Evolutionary conservation across 208 protist species (phyloP).

Genomic region (Acanthamoeba royreba): DNA sequence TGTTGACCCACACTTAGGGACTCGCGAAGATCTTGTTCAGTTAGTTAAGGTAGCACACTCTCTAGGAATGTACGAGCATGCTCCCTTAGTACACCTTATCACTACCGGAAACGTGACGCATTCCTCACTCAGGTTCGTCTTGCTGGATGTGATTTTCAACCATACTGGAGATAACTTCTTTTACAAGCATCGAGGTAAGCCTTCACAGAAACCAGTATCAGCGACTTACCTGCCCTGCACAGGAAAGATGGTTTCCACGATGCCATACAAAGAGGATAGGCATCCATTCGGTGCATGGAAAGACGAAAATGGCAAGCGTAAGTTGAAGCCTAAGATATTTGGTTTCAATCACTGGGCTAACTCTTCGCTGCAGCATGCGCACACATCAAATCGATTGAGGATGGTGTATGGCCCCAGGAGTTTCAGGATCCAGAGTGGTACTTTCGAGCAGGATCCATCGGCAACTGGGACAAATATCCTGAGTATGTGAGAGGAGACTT

Average conservation of each 20-base stretch:
- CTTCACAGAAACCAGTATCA: neutral
- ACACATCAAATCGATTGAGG: neutral
- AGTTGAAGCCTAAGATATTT: neutral
- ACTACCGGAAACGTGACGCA: neutral
- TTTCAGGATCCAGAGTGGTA: constrained; percentile 21
- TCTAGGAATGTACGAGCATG: neutral
- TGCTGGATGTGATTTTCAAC: neutral
- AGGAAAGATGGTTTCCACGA: neutral
- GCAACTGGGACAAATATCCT: neutral
- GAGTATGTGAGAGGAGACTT: neutral
- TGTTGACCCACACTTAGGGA: neutral
- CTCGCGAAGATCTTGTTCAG: neutral
- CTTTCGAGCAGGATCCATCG: neutral
- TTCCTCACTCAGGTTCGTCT: neutral
- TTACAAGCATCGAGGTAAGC: neutral
- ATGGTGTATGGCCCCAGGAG: neutral
- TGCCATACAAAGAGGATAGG: neutral
- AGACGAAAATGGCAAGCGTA: neutral
- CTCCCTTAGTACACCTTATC: neutral
- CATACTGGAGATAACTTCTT: constrained; percentile 19
- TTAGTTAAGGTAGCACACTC: neutral
- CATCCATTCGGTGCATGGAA: neutral
- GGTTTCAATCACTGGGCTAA: neutral
- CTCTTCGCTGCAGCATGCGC: neutral
- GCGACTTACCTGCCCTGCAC: neutral